Evolutionary conservation across 2,329 filamentous ascomycete species (phyloP), one percentile per base, ranked within the genome.

Genomic region (Cladosporium oxysporum): DNA sequence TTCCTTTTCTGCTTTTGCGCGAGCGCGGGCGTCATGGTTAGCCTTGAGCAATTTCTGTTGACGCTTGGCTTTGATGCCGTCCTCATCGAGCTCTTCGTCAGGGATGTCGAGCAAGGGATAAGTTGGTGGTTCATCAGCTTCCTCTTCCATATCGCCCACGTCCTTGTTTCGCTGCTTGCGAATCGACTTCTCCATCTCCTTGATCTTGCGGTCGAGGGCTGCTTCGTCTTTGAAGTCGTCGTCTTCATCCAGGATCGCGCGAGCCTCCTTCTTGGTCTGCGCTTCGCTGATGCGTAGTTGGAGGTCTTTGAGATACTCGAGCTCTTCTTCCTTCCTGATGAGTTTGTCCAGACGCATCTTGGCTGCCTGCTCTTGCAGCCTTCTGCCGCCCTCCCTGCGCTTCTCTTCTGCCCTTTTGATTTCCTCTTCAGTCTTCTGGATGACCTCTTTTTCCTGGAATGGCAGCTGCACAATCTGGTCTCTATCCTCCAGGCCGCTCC

Each of bases 321-420:
- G 82, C 76, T 98, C 93, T 75, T 96, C 89, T 79, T 99, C 95
- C 79, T 99, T 99, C 75, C 91, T 91, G 76, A 98, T 92, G 57
- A 99, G 83, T 75, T 96, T 96, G 70, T 99, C 95, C 0, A 99
- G 82, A 8, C 95, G 90, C 92, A 97, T 97, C 79, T 97, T 98
- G 11, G 94, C 94, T 0, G 95, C 95, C 78, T 99, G 95, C 73
- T 97, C 93, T 77, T 99, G 95, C 29, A 99, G 77, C 55, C 96
- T 85, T 69, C 95, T 85, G 0, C 95, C 95, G 71, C 92, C 95
- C 79, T 99, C 95, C 77, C 96, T 96, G 75, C 96, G 92, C 76
- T 94, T 90, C 82, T 99, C 95, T 12, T 94, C 93, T 69, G 96
- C 92, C 49, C 88, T 86, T 2, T 91, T 92, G 18, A 99, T 85